Base-by-base conservation (phyloP, 2,329 filamentous ascomycete genomes). In the Pseudovirgaria hyperparasitica region DNA sequence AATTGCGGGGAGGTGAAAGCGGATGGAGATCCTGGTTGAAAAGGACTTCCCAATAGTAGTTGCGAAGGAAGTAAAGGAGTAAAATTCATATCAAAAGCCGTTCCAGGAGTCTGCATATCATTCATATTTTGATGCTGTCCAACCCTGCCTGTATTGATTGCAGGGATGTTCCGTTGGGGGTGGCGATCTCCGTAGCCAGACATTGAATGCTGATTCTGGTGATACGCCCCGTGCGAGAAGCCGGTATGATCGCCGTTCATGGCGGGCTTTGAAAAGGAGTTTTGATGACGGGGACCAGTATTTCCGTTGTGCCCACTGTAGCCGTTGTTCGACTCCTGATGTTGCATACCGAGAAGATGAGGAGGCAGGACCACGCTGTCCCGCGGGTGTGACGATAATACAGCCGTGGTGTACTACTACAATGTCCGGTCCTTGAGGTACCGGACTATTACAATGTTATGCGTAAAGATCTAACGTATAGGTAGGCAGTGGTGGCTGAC, bases 31-130 rank as follows among this genome's bases (percentile, higher is more conserved):
- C 86, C 90, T 9, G 90, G 85, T 59, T 96, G 90, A 60, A 96
- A 96, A 11, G 90, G 90, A 56, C 85, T 94, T 25, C 90, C 90
- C 26, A 96, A 77, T 15, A 98, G 73, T 43, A 98, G 67, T 58
- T 94, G 84, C 18, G 87, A 96, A 19, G 90, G 90, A 19, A 98
- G 72, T 39, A 98, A 70, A 38, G 90, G 87, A 8, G 90, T 94
- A 58, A 94, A 96, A 60, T 96, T 90, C 87, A 96, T 94, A 50
- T 96, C 90, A 50, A 85, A 92, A 22, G 72, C 84, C 27, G 84
- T 87, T 22, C 81, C 85, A 10, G 90, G 86, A 14, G 81, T 87
- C 40, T 79, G 67, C 72, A 93, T 73, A 38, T 92, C 85, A 43
- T 68, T 70, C 33, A 60, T 63, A 51, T 67, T 72, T 45, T 70